Conservation (phyloP, 768 basidiomycete genomes). For the Phaeotremella skinneri region DNA sequence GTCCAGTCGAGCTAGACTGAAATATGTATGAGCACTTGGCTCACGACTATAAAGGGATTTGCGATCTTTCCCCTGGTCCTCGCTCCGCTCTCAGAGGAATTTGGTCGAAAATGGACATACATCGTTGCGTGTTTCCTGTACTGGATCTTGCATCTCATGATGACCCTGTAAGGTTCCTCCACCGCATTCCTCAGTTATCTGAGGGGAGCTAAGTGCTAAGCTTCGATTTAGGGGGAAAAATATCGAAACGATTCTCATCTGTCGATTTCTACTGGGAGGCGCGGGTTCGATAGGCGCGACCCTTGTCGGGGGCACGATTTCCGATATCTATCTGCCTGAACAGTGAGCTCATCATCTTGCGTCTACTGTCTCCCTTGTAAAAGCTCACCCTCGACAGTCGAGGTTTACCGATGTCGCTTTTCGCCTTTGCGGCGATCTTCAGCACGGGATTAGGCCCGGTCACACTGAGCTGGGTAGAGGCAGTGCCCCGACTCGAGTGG, state of each 20-base stretch:
- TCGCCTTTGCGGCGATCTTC: constrained; percentile 62
- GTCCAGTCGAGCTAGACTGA: neutral
- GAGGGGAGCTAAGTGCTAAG: neutral
- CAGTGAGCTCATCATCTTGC: constrained; percentile 32
- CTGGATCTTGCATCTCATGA: constrained; percentile 21
- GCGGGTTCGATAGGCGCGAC: constrained; percentile 51
- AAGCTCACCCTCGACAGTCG: constrained; percentile 56
- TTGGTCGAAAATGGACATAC: constrained; percentile 48
- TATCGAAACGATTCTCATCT: constrained; percentile 49
- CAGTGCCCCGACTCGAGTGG: constrained; percentile 63
- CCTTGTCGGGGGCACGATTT: constrained; percentile 53
- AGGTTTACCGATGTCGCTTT: constrained; percentile 74
- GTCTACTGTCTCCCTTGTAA: neutral
- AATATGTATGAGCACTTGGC: no score
- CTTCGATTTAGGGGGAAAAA: constrained; percentile 45
- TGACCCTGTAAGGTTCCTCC: constrained; percentile 13
- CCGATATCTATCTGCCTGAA: constrained; percentile 49
- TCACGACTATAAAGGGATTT: constrained; percentile 36
- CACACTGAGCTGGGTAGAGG: constrained; percentile 61
- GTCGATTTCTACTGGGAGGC: constrained; percentile 49
- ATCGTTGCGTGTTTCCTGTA: constrained; percentile 39
- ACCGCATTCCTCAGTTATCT: constrained; percentile 5
- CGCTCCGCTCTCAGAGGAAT: constrained; percentile 45
- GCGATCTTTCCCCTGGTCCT: constrained; percentile 47
- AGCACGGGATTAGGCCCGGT: constrained; percentile 67